Evolutionary conservation across 495 filamentous ascomycete genomes (phyloP).

Genomic region (Xylaria scruposa): DNA sequence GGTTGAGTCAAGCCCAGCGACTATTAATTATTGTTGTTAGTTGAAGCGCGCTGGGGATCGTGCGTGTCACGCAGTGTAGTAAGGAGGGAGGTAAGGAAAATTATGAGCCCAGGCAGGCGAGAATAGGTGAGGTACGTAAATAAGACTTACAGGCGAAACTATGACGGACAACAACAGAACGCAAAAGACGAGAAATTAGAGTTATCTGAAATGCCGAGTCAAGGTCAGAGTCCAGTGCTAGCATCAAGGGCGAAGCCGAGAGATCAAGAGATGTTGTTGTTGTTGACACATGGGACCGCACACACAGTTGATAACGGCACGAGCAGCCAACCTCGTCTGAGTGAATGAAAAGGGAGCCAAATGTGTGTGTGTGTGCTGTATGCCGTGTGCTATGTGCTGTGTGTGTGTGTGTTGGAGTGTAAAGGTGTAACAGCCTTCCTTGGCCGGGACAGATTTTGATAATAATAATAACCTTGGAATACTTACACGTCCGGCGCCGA

Average conservation of each 20-base stretch:
- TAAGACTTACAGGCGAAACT: slow-evolving; percentile 18
- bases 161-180: neutral
- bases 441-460: slow-evolving; percentile 23
- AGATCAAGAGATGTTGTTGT: neutral
- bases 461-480: neutral
- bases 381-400: neutral
- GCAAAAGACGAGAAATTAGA: neutral
- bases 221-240: neutral
- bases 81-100: slow-evolving; percentile 27
- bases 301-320: neutral
- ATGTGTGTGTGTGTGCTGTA: neutral
- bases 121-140: neutral
- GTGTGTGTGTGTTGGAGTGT: slow-evolving; percentile 2
- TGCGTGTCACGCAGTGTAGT: slow-evolving; percentile 13
- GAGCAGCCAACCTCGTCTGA: neutral
- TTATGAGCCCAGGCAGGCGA: slow-evolving; percentile 5
- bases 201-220: slow-evolving; percentile 3
- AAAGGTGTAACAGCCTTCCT: slow-evolving; percentile 27
- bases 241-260: neutral
- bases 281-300: neutral
- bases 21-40: slow-evolving; percentile 8
- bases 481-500: slow-evolving; percentile 22
- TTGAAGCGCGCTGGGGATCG: neutral
- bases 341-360: neutral
- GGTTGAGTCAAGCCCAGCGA: neutral